Percentiles rank a stretch among this genome's conserved stretches.
phyloP scores from a whole-genome alignment of 768 basidiomycete species.

The Gelatoporia subvermispora region DNA sequence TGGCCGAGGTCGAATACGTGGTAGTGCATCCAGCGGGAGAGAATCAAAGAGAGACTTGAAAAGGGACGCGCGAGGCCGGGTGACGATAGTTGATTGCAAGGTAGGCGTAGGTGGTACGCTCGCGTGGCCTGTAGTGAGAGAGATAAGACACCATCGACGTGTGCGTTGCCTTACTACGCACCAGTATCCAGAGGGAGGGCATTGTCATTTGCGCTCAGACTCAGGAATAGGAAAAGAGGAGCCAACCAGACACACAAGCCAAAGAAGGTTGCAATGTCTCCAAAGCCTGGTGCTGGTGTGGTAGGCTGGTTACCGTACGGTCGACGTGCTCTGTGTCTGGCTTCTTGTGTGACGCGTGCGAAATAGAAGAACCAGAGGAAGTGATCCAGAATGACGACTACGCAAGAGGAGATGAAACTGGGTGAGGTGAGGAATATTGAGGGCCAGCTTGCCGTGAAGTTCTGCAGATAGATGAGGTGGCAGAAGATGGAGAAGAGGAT shows the following conservation, averaged over 20 bases:
- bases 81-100: conserved; percentile 22
- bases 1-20: conserved; percentile 38
- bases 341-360: conserved; percentile 61
- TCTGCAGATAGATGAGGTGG: conserved; percentile 87
- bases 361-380: conserved; percentile 98
- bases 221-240: conserved; percentile 92
- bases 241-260: conserved; percentile 83
- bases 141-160: not conserved
- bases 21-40: conserved; percentile 35
- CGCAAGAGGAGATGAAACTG: conserved; percentile 82
- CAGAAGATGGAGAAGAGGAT: conserved; percentile 76
- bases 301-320: conserved; percentile 38
- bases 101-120: conserved; percentile 22
- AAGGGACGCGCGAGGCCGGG: conserved; percentile 51
- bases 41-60: conserved; percentile 59
- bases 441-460: conserved; percentile 89
- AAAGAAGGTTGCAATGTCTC: conserved; percentile 81
- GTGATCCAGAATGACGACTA: conserved; percentile 83
- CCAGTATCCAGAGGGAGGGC: conserved; percentile 75
- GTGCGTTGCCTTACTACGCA: conserved; percentile 18
- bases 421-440: conserved; percentile 84
- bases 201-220: conserved; percentile 95
- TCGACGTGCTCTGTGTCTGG: conserved; percentile 43
- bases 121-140: not conserved
- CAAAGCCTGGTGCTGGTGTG: conserved; percentile 36